Evolutionary conservation across 129 eudicot genomes (phyloP), one percentile per base, ranked within the genome.

Genomic region (Lonicera japonica): DNA sequence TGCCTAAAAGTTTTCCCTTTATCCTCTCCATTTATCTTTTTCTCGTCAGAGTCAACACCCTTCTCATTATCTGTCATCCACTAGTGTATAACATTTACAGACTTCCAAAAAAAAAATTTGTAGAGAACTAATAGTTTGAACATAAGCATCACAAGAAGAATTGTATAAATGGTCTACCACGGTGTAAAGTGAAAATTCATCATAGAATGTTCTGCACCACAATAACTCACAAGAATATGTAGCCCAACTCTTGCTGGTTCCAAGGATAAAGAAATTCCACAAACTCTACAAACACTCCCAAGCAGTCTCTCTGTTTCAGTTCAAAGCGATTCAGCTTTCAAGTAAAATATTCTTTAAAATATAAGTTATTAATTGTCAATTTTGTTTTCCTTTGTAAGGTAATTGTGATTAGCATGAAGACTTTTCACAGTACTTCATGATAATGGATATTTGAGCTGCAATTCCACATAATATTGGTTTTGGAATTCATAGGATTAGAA

Each of bases 51-150:
- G 36, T 71, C 71, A 40, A 73, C 79, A 48, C 73, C 76, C 58
- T 73, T 84, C 68, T 76, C 79, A 25, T 79, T 73, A 68, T 79
- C 86, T n/a, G 84, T 85, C 89, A 85, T 84, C 13, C 8, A 1
- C 36, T 2, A 14, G 8, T n/a, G 50, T 43, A 43, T 14, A 43
- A 43, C 3, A 14, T 4, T 43, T 43, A 4, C 13, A 1, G 50
- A 43, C 8, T 43, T 8, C 8, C 13, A 4, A 14, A 43, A 43
- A 43, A 3, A n/a, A n/a, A n/a, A n/a, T n/a, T n/a, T 43, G 50
- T 43, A 43, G 16, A 43, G 50, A 11, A 43, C 13, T 10, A 43
- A 14, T 43, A 10, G 13, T 43, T 43, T 2, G 50, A 43, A 43
- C 50, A 43, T 10, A 43, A 43, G 13, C 13, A 43, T 43, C n/a